Conservation (phyloP, 345 rosid species). For the Eucalyptus guilfoylei region DNA sequence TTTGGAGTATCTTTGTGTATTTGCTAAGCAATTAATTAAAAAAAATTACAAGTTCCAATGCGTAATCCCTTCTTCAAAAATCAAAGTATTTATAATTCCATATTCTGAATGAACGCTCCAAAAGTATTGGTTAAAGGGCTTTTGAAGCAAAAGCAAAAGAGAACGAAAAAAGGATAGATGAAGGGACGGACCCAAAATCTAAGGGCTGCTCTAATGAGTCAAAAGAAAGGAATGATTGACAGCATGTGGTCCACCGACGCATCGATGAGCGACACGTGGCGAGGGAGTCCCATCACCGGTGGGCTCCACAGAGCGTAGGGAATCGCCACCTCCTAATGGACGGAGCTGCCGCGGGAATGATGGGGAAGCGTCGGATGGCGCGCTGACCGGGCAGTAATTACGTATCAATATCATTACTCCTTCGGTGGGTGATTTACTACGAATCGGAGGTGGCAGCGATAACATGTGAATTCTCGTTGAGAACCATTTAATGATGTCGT, state of each 20-base stretch:
- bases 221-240: background rate
- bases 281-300: background rate
- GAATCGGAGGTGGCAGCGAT: background rate
- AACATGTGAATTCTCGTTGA: background rate
- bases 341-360: background rate
- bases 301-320: background rate
- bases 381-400: background rate
- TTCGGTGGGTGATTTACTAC: background rate
- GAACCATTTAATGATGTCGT: background rate
- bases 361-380: background rate
- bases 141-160: background rate
- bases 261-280: conserved; percentile 10
- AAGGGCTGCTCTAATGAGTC: background rate
- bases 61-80: background rate
- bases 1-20: background rate
- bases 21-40: background rate
- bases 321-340: background rate
- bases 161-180: background rate
- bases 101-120: background rate
- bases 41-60: background rate
- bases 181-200: background rate
- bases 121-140: background rate
- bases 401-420: background rate
- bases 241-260: conserved; percentile 8
- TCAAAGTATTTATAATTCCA: background rate